phyloP scores from a whole-genome alignment of 805 yeast genomes.

The Sugiyamaella qingdaonensis region DNA sequence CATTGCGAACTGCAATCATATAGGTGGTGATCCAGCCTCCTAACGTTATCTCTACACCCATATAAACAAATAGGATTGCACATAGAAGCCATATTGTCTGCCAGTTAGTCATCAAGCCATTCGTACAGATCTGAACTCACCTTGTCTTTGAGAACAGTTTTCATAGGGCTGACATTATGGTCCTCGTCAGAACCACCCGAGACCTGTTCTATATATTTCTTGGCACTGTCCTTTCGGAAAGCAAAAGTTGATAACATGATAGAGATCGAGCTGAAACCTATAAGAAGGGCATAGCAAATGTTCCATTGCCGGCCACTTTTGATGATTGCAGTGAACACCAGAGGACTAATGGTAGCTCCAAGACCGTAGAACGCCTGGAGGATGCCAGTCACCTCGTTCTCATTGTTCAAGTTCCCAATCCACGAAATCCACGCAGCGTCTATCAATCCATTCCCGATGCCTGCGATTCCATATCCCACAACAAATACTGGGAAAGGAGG shows the following conservation, averaged over 20 bases:
- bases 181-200: constrained; percentile 2
- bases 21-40: constrained; percentile 70
- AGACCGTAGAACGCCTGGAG: constrained; percentile 68
- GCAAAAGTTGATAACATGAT: constrained; percentile 37
- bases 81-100: constrained; percentile 28
- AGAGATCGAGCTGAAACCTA: constrained; percentile 37
- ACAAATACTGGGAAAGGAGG: constrained; percentile 44
- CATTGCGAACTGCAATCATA: constrained; percentile 50
- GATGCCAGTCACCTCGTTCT: constrained; percentile 55
- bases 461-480: constrained; percentile 39
- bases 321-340: constrained; percentile 55
- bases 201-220: constrained; percentile 9
- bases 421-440: constrained; percentile 56
- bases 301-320: constrained; percentile 51
- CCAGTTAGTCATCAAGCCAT: neutral
- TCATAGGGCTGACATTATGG: neutral
- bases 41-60: constrained; percentile 64
- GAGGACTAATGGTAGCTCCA: constrained; percentile 68
- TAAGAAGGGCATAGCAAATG: constrained; percentile 46
- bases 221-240: constrained; percentile 36
- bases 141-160: neutral
- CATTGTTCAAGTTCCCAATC: constrained; percentile 43
- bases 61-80: constrained; percentile 55
- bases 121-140: neutral
- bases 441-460: constrained; percentile 52